Percentiles rank a stretch among this genome's conserved stretches.
These are phyloP conservation scores for Porpolomopsis calyptriformis DNA, from an alignment of 768 basidiomycete species.

Conservation along the genomic window DNA sequence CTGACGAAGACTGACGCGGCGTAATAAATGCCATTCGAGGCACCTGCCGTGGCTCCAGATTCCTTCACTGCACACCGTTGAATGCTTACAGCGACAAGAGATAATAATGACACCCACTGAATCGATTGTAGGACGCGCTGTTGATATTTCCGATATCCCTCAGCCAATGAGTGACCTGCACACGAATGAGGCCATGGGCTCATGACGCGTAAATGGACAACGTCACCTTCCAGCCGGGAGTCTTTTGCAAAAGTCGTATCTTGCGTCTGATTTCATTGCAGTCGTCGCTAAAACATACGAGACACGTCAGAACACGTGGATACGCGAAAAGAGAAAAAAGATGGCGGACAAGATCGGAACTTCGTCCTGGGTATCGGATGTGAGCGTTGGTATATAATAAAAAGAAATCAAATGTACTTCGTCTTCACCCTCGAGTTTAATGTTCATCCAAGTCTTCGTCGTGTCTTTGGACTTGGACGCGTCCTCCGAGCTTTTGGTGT, in stretches of 20 bases:
- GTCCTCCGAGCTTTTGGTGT: constrained; percentile 11
- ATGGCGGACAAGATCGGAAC: constrained; percentile 22
- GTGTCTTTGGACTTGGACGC: constrained; percentile 14
- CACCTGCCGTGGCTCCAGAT: constrained; percentile 30
- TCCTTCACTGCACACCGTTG: constrained; percentile 26
- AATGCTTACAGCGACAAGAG: not conserved
- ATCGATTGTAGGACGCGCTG: constrained; percentile 33
- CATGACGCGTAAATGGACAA: not conserved
- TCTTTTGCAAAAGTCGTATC: constrained; percentile 31
- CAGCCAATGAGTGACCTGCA: constrained; percentile 35
- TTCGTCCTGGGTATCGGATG: constrained; percentile 11
- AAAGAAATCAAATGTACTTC: constrained; percentile 20
- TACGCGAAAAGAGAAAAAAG: not conserved
- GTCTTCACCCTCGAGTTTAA: constrained; percentile 31
- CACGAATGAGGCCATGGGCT: not conserved
- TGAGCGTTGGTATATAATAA: constrained; percentile 1
- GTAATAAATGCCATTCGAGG: constrained; percentile 35
- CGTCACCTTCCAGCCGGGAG: constrained; percentile 32
- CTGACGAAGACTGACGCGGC: constrained; percentile 25
- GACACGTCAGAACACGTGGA: not conserved
- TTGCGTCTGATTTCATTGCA: constrained; percentile 38
- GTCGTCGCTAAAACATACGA: constrained; percentile 24
- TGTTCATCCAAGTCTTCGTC: constrained; percentile 28
- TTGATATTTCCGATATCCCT: constrained; percentile 37
- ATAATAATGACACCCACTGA: constrained; percentile 25